These are phyloP conservation scores for Scleroderma citrinum DNA, from an alignment of 768 basidiomycete genomes.

Conservation along the genomic window DNA sequence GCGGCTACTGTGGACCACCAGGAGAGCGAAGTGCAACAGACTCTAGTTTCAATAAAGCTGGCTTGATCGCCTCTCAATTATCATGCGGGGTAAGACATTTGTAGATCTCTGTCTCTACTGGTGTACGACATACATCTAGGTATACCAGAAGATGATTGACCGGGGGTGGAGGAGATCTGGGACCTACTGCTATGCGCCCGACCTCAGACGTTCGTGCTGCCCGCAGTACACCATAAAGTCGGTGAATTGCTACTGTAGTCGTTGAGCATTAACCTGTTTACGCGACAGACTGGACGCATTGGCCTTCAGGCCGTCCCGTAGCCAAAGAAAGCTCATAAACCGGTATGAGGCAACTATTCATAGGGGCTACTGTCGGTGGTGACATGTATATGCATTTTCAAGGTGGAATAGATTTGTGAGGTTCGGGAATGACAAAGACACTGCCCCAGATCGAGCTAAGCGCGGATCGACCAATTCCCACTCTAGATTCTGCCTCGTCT, in stretches of 20 bases:
- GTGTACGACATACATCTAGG: constrained; percentile 33
- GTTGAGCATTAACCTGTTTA: constrained; percentile 12
- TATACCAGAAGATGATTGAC: constrained; percentile 79
- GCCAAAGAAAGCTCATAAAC: constrained; percentile 70
- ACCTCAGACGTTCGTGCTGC: constrained; percentile 78
- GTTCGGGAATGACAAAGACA: constrained; percentile 33
- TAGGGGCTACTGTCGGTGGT: neutral
- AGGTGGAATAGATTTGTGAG: constrained; percentile 74
- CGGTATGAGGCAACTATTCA: constrained; percentile 36
- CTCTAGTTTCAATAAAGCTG: constrained; percentile 45
- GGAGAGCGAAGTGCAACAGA: constrained; percentile 37
- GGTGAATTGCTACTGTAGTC: constrained; percentile 13
- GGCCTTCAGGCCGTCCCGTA: constrained; percentile 62
- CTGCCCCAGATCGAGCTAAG: constrained; percentile 6
- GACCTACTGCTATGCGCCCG: constrained; percentile 83
- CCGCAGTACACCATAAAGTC: constrained; percentile 94
- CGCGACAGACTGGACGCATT: constrained; percentile 55
- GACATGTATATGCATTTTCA: neutral
- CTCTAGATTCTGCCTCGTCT: constrained; percentile 34
- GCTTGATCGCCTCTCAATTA: constrained; percentile 44
- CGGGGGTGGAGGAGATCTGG: constrained; percentile 83
- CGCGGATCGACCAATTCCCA: constrained; percentile 4
- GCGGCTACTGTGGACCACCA: constrained; percentile 63
- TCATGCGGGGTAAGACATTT: constrained; percentile 42
- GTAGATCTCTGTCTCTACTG: neutral